Evolutionary conservation across 2,329 filamentous ascomycete genomes (phyloP), one percentile per base, ranked within the genome.

Genomic region (Arthroderma sp.): DNA sequence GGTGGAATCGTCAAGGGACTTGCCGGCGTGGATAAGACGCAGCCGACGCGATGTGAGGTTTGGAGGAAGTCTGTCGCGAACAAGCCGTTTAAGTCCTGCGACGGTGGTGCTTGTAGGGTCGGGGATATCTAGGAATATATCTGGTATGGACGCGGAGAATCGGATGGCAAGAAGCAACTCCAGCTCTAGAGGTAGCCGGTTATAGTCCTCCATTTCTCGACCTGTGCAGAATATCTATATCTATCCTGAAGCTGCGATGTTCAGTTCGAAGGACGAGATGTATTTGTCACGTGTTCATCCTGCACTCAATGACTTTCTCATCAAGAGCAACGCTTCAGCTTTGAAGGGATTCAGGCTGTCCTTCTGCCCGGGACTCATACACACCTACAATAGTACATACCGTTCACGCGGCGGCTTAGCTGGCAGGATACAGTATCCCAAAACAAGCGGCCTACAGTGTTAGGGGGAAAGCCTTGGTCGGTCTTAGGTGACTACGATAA

Each of bases 1-100:
- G 8, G 81, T 79, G 37, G 77, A 74, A 70, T 96, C 91, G 63
- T 85, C 79, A 54, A 97, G 83, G 59, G 95, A 86, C 67, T 88
- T 90, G 61, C 93, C 93, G 54, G 88, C 82, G 70, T 95, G 84
- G 69, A 97, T 96, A 62, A 98, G 83, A 59, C 91, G 88, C 33
- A 97, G 81, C 37, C 89, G 86, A 61, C 82, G 83, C 43, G 80
- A 77, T 13, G 83, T 80, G 61, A 84, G 78, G 35, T 80, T 74
- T 35, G 75, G 67, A 4, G 84, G 78, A 21, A 96, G 81, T 49
- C 86, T 80, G 7, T 77, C 72, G 63, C 93, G 89, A 67, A 97
- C 88, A 55, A 86, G 79, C 65, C 87, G 85, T 71, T 95, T 95
- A 58, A 97, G 80, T 1, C 85, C 82, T 57, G 89, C 80, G 56